Evolutionary conservation across 1,284 basidiomycete genomes (phyloP).

Genomic region (Gomphus sp.): DNA sequence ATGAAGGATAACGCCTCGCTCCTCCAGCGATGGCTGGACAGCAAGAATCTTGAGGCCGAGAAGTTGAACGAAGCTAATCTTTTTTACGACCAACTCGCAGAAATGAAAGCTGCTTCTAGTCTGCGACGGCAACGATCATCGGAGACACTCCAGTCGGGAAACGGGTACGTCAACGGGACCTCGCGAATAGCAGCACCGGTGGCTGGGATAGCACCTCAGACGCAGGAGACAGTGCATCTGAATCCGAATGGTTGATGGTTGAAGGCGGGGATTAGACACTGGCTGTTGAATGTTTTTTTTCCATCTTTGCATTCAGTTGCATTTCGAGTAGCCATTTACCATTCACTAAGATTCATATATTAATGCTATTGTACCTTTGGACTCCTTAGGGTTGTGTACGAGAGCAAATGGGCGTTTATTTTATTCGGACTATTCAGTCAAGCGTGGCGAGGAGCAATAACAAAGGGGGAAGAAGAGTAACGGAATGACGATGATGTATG

Average conservation of each 20-base stretch:
- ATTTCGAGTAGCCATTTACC: constrained; percentile 1
- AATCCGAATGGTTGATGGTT: constrained; percentile 81
- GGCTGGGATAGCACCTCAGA: constrained; percentile 65
- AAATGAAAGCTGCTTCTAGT: constrained; percentile 6
- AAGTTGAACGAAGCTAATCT: constrained; percentile 90
- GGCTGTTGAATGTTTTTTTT: neutral
- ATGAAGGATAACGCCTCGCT: constrained; percentile 91
- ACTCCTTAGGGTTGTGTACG: neutral
- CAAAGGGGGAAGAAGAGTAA: constrained; percentile 8
- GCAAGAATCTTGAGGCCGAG: constrained; percentile 88
- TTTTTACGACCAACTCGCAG: constrained; percentile 66
- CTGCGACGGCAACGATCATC: constrained; percentile 4
- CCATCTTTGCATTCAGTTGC: neutral
- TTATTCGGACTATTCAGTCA: constrained; percentile 16
- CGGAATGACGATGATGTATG: constrained; percentile 5
- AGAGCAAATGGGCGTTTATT: neutral
- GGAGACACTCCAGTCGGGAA: constrained; percentile 28
- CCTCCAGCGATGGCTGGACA: constrained; percentile 91
- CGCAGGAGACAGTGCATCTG: constrained; percentile 60
- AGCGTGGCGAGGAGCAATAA: constrained; percentile 13
- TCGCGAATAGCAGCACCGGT: constrained; percentile 42
- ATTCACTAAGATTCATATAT: neutral
- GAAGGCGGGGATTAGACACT: constrained; percentile 26
- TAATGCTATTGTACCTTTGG: neutral
- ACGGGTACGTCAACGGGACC: constrained; percentile 29